A percentile compares a stretch with the other conserved stretches of the same genome.
Evolutionary conservation across 2,329 filamentous ascomycete species (phyloP).

Genomic region (Monosporascus sp.): DNA sequence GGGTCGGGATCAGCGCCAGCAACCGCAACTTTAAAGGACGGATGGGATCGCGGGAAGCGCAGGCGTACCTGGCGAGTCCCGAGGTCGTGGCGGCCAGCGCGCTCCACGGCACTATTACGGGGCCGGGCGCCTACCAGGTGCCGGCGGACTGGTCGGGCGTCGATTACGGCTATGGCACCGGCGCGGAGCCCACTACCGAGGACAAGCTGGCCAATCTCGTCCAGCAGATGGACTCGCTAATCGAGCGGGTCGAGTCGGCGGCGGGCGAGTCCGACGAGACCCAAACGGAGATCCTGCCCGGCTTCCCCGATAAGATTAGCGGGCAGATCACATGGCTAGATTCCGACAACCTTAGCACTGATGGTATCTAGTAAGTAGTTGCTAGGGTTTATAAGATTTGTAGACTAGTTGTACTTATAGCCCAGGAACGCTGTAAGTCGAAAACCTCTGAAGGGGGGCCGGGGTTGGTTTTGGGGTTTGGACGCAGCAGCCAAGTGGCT

Average conservation of each 20-base stretch:
- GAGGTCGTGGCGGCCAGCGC: slow-evolving; percentile 92
- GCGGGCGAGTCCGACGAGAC: slow-evolving; percentile 42
- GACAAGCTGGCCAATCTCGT: slow-evolving; percentile 42
- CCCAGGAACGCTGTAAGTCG: too few species aligned
- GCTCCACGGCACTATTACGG: slow-evolving; percentile 63
- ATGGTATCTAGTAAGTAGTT: slow-evolving; percentile 47
- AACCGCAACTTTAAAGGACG: slow-evolving; percentile 92
- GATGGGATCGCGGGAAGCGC: slow-evolving; percentile 75
- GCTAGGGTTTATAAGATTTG: too few species aligned
- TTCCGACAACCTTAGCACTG: too few species aligned
- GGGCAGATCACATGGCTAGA: slow-evolving; percentile 60
- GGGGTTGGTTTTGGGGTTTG: too few species aligned
- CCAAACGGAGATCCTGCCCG: slow-evolving; percentile 68
- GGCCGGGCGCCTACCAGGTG: slow-evolving; percentile 73
- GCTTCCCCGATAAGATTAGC: slow-evolving; percentile 74
- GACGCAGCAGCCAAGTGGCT: too few species aligned
- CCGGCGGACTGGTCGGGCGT: slow-evolving; percentile 65
- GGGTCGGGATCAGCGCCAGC: slow-evolving; percentile 71
- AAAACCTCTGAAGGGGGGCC: too few species aligned
- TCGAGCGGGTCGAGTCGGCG: slow-evolving; percentile 1
- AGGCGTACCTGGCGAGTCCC: slow-evolving; percentile 82
- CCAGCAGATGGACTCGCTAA: slow-evolving; percentile 4
- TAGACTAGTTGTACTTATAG: too few species aligned
- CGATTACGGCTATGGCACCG: slow-evolving; percentile 66
- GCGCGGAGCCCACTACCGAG: slow-evolving; percentile 60